Percentiles rank a stretch among this genome's conserved stretches.
Evolutionary conservation across 192 early-diverging fungal species (phyloP).

Genomic region (Rhizoclosmatium sp.): DNA sequence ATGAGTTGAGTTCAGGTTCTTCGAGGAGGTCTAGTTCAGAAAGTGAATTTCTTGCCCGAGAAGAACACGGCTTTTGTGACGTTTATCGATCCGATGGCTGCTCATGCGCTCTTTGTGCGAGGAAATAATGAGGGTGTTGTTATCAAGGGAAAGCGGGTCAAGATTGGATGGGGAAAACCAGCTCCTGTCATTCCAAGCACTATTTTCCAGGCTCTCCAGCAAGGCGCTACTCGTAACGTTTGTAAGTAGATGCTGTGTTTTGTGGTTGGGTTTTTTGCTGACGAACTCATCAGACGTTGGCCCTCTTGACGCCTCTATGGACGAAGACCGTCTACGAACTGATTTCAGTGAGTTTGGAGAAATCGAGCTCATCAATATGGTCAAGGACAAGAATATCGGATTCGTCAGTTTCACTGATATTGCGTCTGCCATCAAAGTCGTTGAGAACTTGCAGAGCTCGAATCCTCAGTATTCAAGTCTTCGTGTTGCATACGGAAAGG

Average conservation of each 20-base stretch:
- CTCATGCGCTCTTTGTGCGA: slow-evolving; percentile 68
- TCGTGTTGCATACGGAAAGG: slow-evolving; percentile 84
- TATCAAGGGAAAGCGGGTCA: slow-evolving; percentile 76
- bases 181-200: slow-evolving; percentile 50
- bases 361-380: slow-evolving; percentile 84
- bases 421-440: slow-evolving; percentile 75
- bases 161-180: slow-evolving; percentile 84
- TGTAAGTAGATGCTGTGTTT: slow-evolving; percentile 27
- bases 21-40: slow-evolving; percentile 84
- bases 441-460: slow-evolving; percentile 54
- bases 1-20: slow-evolving; percentile 54
- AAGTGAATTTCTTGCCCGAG: slow-evolving; percentile 75
- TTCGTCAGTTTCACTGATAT: slow-evolving; percentile 91
- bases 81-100: slow-evolving; percentile 78
- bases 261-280: not conserved
- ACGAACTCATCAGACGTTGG: slow-evolving; percentile 66
- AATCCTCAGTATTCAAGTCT: slow-evolving; percentile 61
- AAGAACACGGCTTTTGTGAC: slow-evolving; percentile 87
- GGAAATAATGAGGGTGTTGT: slow-evolving; percentile 67
- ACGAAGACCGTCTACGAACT: slow-evolving; percentile 71
- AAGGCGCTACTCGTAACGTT: slow-evolving; percentile 81
- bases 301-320: slow-evolving; percentile 66
- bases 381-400: slow-evolving; percentile 82
- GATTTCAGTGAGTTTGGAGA: slow-evolving; percentile 90
- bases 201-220: slow-evolving; percentile 66